Evolutionary conservation across 768 basidiomycete species (phyloP).

Genomic region (Leccinellum luteum): DNA sequence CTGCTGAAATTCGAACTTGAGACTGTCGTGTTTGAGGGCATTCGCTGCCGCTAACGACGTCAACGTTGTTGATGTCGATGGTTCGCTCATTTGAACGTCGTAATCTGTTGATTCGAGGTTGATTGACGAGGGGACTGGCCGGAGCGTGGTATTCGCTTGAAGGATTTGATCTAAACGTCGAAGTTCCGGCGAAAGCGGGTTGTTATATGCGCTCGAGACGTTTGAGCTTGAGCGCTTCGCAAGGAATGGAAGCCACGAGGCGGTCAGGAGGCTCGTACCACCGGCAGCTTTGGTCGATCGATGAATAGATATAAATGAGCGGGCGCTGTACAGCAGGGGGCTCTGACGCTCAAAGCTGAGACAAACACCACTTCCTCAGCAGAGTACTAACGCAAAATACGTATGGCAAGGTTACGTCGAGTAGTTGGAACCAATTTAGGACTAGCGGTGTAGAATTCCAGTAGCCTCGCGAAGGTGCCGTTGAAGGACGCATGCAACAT

Average conservation of each 20-base stretch:
- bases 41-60: neutral
- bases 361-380: neutral
- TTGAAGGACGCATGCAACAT: too few species aligned
- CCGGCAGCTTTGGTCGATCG: neutral
- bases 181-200: neutral
- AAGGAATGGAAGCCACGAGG: constrained; percentile 10
- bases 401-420: too few species aligned
- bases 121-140: neutral
- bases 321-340: neutral
- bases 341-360: neutral
- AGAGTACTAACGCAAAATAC: neutral
- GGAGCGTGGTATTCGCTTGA: neutral
- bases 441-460: too few species aligned
- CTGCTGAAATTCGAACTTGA: neutral
- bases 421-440: too few species aligned
- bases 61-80: neutral
- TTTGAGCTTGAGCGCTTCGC: neutral
- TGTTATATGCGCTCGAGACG: neutral
- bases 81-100: neutral
- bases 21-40: neutral
- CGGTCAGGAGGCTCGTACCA: constrained; percentile 1
- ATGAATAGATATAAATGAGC: neutral
- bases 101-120: neutral
- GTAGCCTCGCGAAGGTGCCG: too few species aligned
- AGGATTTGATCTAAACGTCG: neutral